phyloP scores from a whole-genome alignment of 2,329 filamentous ascomycete species.

The Dendrostoma leiphaemia region DNA sequence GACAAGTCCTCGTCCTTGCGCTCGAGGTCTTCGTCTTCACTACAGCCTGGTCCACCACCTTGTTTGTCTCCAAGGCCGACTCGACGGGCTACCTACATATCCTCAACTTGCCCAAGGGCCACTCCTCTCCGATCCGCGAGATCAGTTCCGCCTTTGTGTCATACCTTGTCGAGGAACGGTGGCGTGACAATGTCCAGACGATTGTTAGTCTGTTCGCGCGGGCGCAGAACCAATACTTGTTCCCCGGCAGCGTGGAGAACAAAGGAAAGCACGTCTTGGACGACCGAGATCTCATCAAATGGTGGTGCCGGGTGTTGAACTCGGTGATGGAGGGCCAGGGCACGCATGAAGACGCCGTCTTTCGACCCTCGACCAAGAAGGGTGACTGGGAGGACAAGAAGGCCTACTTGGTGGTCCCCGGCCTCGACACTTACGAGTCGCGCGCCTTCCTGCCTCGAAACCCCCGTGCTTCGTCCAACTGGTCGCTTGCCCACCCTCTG shows the following conservation, averaged over 20 bases:
- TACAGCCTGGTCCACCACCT: slow-evolving; percentile 74
- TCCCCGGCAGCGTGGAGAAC: slow-evolving; percentile 87
- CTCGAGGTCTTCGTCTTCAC: slow-evolving; percentile 88
- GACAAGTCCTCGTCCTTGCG: slow-evolving; percentile 71
- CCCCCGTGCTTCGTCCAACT: slow-evolving; percentile 50
- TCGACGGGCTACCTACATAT: slow-evolving; percentile 83
- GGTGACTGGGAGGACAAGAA: slow-evolving; percentile 49
- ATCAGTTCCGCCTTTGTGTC: slow-evolving; percentile 74
- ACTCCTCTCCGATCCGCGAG: slow-evolving; percentile 69
- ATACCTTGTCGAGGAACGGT: slow-evolving; percentile 67
- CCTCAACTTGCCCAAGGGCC: slow-evolving; percentile 59
- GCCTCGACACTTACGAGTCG: slow-evolving; percentile 78
- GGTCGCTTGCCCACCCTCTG: slow-evolving; percentile 72
- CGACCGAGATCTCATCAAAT: slow-evolving; percentile 84
- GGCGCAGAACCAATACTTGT: slow-evolving; percentile 90
- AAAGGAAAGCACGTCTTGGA: slow-evolving; percentile 85
- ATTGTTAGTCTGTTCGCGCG: slow-evolving; percentile 90
- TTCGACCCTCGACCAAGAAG: slow-evolving; percentile 13
- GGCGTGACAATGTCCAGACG: slow-evolving; percentile 63
- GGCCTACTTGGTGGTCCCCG: slow-evolving; percentile 84
- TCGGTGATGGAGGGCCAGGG: slow-evolving; percentile 59
- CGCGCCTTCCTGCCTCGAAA: slow-evolving; percentile 70
- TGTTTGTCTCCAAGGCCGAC: slow-evolving; percentile 96
- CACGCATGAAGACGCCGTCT: slow-evolving; percentile 19
- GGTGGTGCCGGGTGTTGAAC: slow-evolving; percentile 91